Conservation (phyloP, 1,284 basidiomycete genomes). For the Irpex sp. region DNA sequence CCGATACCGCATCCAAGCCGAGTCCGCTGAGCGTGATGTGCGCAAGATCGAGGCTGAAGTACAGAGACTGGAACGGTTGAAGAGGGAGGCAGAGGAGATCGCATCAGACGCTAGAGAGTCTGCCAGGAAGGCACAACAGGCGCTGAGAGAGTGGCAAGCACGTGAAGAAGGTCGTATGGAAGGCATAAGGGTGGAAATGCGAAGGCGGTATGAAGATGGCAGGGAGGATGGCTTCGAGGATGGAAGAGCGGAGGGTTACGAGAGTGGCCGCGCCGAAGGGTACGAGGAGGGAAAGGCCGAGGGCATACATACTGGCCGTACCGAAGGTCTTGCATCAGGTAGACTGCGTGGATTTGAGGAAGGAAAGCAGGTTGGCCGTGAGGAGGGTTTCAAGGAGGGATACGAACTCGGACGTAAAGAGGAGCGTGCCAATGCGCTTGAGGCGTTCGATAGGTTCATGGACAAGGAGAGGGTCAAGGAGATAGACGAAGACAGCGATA, state of each 20-base stretch:
- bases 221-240: slow-evolving; percentile 41
- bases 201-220: slow-evolving; percentile 38
- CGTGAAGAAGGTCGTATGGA: slow-evolving; percentile 44
- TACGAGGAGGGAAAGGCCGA: slow-evolving; percentile 43
- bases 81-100: slow-evolving; percentile 43
- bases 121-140: slow-evolving; percentile 42
- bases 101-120: slow-evolving; percentile 45
- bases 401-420: slow-evolving; percentile 41
- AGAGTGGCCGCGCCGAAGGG: slow-evolving; percentile 30
- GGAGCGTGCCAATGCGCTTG: slow-evolving; percentile 46
- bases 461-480: slow-evolving; percentile 37
- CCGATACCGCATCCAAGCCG: slow-evolving; percentile 44
- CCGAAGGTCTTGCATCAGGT: slow-evolving; percentile 44
- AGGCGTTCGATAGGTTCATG: slow-evolving; percentile 53
- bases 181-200: slow-evolving; percentile 32
- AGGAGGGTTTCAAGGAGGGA: slow-evolving; percentile 42
- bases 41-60: slow-evolving; percentile 41
- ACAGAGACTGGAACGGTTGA: slow-evolving; percentile 38
- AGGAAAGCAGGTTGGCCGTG: slow-evolving; percentile 35
- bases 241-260: slow-evolving; percentile 33
- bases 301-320: slow-evolving; percentile 43
- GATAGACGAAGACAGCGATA: slow-evolving; percentile 30
- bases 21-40: slow-evolving; percentile 46
- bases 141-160: slow-evolving; percentile 45
- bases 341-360: slow-evolving; percentile 35